Percentiles rank a stretch among this genome's conserved stretches.
Evolutionary conservation across 768 basidiomycete genomes (phyloP).

Genomic region (Basidioascus undulatus): DNA sequence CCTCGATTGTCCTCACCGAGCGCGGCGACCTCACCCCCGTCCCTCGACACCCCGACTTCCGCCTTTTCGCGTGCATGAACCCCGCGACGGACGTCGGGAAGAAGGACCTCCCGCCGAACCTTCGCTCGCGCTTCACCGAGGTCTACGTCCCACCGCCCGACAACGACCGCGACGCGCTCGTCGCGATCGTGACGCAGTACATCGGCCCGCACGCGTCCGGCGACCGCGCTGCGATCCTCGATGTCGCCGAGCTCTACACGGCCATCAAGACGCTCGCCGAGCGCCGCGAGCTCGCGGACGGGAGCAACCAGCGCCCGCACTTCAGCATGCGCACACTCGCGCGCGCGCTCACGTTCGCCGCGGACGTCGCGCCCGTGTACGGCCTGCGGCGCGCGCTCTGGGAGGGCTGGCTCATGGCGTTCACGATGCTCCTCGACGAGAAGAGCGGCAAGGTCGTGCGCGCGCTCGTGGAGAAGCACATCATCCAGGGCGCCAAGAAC

Average conservation of each 20-base stretch:
- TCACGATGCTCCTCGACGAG: constrained; percentile 76
- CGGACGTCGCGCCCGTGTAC: constrained; percentile 50
- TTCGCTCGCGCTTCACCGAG: constrained; percentile 80
- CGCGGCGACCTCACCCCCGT: constrained; percentile 74
- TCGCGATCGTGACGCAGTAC: constrained; percentile 69
- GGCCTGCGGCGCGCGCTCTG: constrained; percentile 66
- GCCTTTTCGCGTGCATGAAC: constrained; percentile 97
- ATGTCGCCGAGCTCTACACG: constrained; percentile 73
- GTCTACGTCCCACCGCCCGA: constrained; percentile 89
- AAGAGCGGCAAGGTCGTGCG: constrained; percentile 43
- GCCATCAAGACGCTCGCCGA: constrained; percentile 53
- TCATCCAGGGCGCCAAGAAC: constrained; percentile 59
- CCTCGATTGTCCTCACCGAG: constrained; percentile 81
- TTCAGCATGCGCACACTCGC: constrained; percentile 92
- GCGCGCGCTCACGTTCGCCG: constrained; percentile 70
- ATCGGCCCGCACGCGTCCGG: constrained; percentile 59
- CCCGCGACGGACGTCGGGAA: constrained; percentile 97
- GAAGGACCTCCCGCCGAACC: constrained; percentile 77
- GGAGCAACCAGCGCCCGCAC: constrained; percentile 74
- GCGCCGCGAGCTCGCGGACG: constrained; percentile 62
- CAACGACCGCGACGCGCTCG: constrained; percentile 64
- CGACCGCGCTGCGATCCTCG: constrained; percentile 66
- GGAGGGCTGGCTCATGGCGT: constrained; percentile 95
- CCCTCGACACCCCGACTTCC: constrained; percentile 79
- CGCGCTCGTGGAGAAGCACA: constrained; percentile 43